Conservation (phyloP, 768 basidiomycete genomes). For the Pholiota conissans region DNA sequence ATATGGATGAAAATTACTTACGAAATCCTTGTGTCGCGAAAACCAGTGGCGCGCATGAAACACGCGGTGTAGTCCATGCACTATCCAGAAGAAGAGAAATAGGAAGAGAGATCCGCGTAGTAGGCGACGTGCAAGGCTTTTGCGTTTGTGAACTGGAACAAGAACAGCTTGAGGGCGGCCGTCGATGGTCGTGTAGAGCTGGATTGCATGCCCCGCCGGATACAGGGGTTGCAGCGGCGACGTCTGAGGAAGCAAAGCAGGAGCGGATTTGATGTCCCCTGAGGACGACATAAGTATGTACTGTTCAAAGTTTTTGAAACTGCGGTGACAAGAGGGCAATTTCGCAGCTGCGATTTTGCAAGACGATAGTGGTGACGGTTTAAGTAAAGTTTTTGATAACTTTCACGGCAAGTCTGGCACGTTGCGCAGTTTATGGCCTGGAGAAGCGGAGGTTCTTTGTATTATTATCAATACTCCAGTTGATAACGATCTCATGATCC, state of each 20-base stretch:
- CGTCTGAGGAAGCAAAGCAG: background rate
- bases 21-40: background rate
- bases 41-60: background rate
- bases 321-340: background rate
- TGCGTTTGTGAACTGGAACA: background rate
- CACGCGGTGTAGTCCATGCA: background rate
- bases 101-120: slow-evolving; percentile 2
- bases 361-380: background rate
- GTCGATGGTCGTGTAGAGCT: background rate
- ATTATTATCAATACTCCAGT: no score
- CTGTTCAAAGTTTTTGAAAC: background rate
- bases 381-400: background rate
- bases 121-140: background rate
- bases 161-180: background rate
- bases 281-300: background rate
- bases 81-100: background rate
- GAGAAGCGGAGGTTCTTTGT: no score
- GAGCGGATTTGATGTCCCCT: background rate
- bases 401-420: background rate
- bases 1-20: background rate
- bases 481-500: no score
- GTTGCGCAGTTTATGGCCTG: background rate
- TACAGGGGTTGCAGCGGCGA: background rate
- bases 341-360: background rate
- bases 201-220: no score